A percentile compares a stretch with the other conserved stretches of the same genome.
phyloP scores from a whole-genome alignment of 306 rosid species.

The Prunus dulcis region DNA sequence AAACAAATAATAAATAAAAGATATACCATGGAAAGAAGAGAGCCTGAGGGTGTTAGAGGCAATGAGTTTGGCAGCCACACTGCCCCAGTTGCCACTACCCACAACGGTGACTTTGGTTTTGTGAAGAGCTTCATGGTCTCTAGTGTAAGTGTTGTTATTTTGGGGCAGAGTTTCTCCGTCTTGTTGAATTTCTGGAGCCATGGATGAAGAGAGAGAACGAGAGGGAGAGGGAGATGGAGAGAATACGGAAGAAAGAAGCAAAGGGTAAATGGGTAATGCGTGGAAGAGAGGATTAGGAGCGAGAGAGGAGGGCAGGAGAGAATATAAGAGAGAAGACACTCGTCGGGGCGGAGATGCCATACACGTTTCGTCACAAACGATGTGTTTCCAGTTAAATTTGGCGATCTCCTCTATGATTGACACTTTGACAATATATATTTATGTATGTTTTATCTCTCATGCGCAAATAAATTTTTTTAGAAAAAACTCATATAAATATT shows the following conservation, averaged over 20 bases:
- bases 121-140: slow-evolving; percentile 17
- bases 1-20: background rate
- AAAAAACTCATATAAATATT: background rate
- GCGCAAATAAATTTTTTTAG: background rate
- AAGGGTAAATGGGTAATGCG: slow-evolving; percentile 13
- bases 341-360: slow-evolving; percentile 59
- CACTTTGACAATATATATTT: too few relatives aligned
- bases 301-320: slow-evolving; percentile 16
- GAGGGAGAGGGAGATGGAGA: background rate
- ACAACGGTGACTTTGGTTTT: slow-evolving; percentile 75
- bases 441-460: too few relatives aligned
- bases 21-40: slow-evolving; percentile 62
- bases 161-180: slow-evolving; percentile 4
- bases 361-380: slow-evolving; percentile 58
- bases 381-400: slow-evolving; percentile 38
- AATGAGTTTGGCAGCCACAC: slow-evolving; percentile 87
- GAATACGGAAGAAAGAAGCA: background rate
- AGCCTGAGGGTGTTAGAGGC: slow-evolving; percentile 72
- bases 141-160: background rate
- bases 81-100: slow-evolving; percentile 98
- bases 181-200: slow-evolving; percentile 54
- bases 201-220: background rate
- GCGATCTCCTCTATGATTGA: slow-evolving; percentile 41
- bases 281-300: background rate
- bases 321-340: slow-evolving; percentile 13